Base-by-base conservation (phyloP, 1,284 basidiomycete species). In the Cutaneotrichosporon sp. region DNA sequence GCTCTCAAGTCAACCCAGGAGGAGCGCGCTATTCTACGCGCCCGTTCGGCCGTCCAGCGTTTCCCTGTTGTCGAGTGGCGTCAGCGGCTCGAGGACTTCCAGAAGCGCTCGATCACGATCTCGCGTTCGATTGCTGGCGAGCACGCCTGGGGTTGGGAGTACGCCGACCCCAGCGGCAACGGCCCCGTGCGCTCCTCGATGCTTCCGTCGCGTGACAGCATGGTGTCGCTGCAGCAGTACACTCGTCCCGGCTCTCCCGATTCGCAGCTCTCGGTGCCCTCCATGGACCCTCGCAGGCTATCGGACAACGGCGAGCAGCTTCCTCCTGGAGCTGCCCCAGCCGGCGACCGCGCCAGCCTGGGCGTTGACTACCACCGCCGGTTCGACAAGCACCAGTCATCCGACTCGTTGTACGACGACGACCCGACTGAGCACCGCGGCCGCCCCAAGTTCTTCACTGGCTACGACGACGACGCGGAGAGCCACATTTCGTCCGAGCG, bases 11-110 rank as follows among this genome's bases (percentile, higher is more conserved):
- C 92, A 8, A 87, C 89, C 0, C 86, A 91, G 70, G 89, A 95
- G 77, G 92, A 95, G 70, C 88, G 92, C 65, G 91, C 92, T 11
- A 87, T 95, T 71, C 84, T 95, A 18, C 89, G 92, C 75, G 92
- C 92, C 43, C 87, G 92, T 54, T 95, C 92, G 42, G 92, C 92
- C 24, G 86, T 95, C 7, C 92, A 95, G 73, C 90, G 92, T 74
- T 95, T 95, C 89, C 92, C 92, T 7, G 92, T 95, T 63, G 90
- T 95, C 49, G 92, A 95, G 80, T 95, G 92, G 92, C 90, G 92
- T 73, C 92, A 95, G 77, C 87, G 90, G 57, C 91, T 89, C 82
- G 92, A 95, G 80, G 92, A 95, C 78, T 91, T 95, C 84, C 92
- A 95, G 78, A 86, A 85, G 65, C 89, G 92, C 60, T 89, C 87